phyloP scores from a whole-genome alignment of 148 eudicot genomes.

The Dianthus caryophyllus region DNA sequence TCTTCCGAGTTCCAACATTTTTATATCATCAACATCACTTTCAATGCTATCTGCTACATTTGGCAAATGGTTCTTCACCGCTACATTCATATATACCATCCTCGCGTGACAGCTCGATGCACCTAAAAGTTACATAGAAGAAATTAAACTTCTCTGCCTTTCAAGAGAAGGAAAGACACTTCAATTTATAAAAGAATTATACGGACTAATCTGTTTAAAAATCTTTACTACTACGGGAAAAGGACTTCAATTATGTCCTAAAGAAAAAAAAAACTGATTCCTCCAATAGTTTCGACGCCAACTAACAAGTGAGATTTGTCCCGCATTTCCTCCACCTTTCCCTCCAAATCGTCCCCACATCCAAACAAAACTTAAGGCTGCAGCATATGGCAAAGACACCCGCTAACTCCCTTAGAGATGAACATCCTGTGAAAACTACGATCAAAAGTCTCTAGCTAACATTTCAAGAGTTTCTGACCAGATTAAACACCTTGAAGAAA shows the following conservation, averaged over 20 bases:
- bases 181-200: background rate
- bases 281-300: too few relatives aligned
- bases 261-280: too few relatives aligned
- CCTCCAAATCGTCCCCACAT: too few relatives aligned
- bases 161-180: background rate
- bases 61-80: constrained; percentile 95
- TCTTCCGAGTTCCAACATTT: constrained; percentile 56
- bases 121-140: constrained; percentile 42
- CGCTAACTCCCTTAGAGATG: background rate
- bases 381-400: background rate
- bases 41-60: constrained; percentile 98
- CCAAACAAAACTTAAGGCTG: too few relatives aligned
- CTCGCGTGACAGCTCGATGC: constrained; percentile 66
- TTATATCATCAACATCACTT: constrained; percentile 88
- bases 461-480: background rate
- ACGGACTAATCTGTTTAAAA: too few relatives aligned
- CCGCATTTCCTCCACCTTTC: too few relatives aligned
- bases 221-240: too few relatives aligned
- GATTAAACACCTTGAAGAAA: background rate
- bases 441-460: background rate
- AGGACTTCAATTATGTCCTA: too few relatives aligned
- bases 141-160: background rate
- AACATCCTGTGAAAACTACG: background rate
- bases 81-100: constrained; percentile 64
- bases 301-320: too few relatives aligned